Evolutionary conservation across 495 filamentous ascomycete species (phyloP).

Genomic region (Penicillium cosmopolitanum): DNA sequence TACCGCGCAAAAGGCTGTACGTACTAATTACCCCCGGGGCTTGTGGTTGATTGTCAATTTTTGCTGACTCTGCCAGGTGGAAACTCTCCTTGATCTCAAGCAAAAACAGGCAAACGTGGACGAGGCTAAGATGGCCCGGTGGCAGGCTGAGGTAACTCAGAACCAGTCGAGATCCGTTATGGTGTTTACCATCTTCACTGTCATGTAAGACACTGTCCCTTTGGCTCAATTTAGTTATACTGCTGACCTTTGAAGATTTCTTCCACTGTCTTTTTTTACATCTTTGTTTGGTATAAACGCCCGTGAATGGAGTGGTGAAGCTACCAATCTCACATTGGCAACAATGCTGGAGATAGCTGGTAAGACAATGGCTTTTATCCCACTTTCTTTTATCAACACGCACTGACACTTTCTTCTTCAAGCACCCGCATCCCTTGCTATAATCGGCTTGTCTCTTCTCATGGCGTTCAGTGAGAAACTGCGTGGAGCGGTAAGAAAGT

Average conservation of each 20-base stretch:
- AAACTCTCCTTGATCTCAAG: slow-evolving; percentile 69
- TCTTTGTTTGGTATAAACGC: slow-evolving; percentile 69
- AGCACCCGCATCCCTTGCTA: slow-evolving; percentile 44
- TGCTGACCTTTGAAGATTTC: slow-evolving; percentile 42
- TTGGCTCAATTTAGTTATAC: slow-evolving; percentile 22
- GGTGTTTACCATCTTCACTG: slow-evolving; percentile 72
- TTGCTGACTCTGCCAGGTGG: slow-evolving; percentile 46
- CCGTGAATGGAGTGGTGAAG: slow-evolving; percentile 60
- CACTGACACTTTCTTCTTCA: slow-evolving; percentile 13
- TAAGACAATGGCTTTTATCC: slow-evolving; percentile 9
- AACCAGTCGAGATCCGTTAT: slow-evolving; percentile 66
- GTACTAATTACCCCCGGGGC: background rate
- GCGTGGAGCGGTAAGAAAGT: slow-evolving; percentile 32
- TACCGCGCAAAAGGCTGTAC: slow-evolving; percentile 45
- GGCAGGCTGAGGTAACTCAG: slow-evolving; percentile 65
- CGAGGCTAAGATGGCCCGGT: slow-evolving; percentile 65
- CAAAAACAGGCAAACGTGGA: slow-evolving; percentile 72
- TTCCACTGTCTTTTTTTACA: slow-evolving; percentile 69
- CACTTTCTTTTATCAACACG: background rate
- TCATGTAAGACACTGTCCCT: slow-evolving; percentile 50
- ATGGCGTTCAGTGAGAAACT: slow-evolving; percentile 47
- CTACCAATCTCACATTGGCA: slow-evolving; percentile 31
- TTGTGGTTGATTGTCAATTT: background rate
- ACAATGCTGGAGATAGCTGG: slow-evolving; percentile 44
- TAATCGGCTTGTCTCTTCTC: slow-evolving; percentile 47